phyloP scores from a whole-genome alignment of 257 asterid species.

The Solanum chiquidenum region DNA sequence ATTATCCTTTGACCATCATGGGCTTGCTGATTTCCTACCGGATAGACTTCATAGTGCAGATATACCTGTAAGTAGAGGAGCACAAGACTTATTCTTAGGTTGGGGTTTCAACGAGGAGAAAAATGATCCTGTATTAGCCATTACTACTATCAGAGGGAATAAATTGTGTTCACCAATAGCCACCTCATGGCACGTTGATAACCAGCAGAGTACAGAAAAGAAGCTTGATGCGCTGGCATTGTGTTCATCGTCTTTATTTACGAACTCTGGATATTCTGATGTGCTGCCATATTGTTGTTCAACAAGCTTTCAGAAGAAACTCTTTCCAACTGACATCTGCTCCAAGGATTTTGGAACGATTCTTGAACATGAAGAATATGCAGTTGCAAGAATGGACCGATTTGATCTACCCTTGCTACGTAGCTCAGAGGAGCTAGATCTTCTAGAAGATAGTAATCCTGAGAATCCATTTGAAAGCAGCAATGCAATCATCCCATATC shows the following conservation, averaged over 20 bases:
- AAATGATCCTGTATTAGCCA: constrained; percentile 12
- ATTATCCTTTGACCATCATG: constrained; percentile 19
- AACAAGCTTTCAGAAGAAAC: neutral
- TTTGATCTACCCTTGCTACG: constrained; percentile 24
- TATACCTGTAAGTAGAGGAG: constrained; percentile 24
- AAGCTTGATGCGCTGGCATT: constrained; percentile 6
- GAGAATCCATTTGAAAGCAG: constrained; percentile 7
- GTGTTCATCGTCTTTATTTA: constrained; percentile 14
- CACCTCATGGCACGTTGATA: constrained; percentile 20
- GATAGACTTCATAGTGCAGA: constrained; percentile 20
- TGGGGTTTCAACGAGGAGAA: constrained; percentile 26
- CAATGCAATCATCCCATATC: constrained; percentile 8
- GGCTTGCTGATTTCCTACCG: constrained; percentile 12
- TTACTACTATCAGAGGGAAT: constrained; percentile 1
- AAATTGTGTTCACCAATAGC: constrained; percentile 10
- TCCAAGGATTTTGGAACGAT: constrained; percentile 12
- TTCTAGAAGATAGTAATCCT: constrained; percentile 17
- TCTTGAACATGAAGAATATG: constrained; percentile 17
- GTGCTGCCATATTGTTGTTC: constrained; percentile 17
- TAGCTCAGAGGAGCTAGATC: constrained; percentile 4
- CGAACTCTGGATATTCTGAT: constrained; percentile 13
- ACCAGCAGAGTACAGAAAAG: constrained; percentile 16
- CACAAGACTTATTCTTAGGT: constrained; percentile 24
- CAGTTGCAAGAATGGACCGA: constrained; percentile 13
- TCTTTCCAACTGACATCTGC: neutral